phyloP scores from a whole-genome alignment of 1,139 yeast species.

The Geotrichum aggregatum region DNA sequence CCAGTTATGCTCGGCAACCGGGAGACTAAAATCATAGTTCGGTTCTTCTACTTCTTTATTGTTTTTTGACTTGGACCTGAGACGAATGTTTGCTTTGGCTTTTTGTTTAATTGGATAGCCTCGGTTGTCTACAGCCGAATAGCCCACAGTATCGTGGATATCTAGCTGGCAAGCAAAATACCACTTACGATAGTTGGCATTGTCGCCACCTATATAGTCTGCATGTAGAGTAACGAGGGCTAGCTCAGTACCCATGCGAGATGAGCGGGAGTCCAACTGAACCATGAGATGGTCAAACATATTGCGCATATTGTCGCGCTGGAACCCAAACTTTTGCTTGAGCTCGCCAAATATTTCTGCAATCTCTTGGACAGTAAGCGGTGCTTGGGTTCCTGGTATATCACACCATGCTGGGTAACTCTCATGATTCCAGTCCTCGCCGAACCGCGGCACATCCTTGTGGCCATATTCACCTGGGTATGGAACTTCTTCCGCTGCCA shows the following conservation, averaged over 20 bases:
- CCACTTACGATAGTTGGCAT: constrained; percentile 67
- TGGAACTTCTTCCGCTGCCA: constrained; percentile 12
- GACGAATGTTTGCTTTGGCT: constrained; percentile 24
- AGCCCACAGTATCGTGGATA: constrained; percentile 49
- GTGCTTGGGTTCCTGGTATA: constrained; percentile 37
- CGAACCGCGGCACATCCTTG: constrained; percentile 26
- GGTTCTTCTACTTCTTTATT: constrained; percentile 29
- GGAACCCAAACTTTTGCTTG: constrained; percentile 66
- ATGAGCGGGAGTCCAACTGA: constrained; percentile 67
- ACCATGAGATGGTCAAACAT: constrained; percentile 75
- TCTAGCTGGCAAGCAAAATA: constrained; percentile 65
- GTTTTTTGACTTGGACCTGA: too few relatives aligned
- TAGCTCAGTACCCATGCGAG: constrained; percentile 67
- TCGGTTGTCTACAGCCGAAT: constrained; percentile 36
- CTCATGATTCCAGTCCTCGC: constrained; percentile 41
- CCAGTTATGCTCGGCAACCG: constrained; percentile 52
- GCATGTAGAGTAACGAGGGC: constrained; percentile 69
- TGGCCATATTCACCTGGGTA: constrained; percentile 11
- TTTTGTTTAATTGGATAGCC: constrained; percentile 23
- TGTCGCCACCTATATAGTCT: constrained; percentile 69
- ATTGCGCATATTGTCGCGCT: constrained; percentile 69
- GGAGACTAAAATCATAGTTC: constrained; percentile 34
- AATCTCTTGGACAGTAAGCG: constrained; percentile 49
- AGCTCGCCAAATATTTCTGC: constrained; percentile 61
- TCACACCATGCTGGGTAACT: constrained; percentile 60